Conservation (phyloP, 768 basidiomycete species). For the Calocybe gangraenosa region DNA sequence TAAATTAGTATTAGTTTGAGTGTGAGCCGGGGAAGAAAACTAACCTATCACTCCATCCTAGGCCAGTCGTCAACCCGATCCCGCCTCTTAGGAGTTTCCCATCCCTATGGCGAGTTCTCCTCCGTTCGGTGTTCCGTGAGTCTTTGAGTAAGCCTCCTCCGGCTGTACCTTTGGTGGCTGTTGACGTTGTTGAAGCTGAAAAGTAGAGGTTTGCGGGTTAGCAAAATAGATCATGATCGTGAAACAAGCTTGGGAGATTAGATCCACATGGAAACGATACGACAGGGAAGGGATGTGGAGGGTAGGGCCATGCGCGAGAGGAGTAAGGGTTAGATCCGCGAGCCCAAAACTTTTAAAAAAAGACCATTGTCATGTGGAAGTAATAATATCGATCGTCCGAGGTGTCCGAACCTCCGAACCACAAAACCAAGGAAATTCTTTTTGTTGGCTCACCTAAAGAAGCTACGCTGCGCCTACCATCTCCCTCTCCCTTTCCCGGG, state of each 20-base stretch:
- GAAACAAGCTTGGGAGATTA: too few species aligned
- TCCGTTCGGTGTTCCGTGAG: constrained; percentile 43
- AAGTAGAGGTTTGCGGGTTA: too few species aligned
- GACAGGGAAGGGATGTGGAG: too few species aligned
- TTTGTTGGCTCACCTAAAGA: constrained; percentile 25
- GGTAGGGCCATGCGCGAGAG: too few species aligned
- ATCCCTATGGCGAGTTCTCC: constrained; percentile 59
- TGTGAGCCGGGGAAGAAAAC: constrained; percentile 11
- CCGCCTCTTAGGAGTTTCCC: constrained; percentile 61
- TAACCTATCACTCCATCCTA: constrained; percentile 74
- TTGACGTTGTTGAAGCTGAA: constrained; percentile 1
- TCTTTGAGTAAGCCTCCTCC: not conserved
- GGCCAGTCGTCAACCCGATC: constrained; percentile 65
- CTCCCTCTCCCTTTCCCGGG: constrained; percentile 11
- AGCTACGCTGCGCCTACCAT: constrained; percentile 20
- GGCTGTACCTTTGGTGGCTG: constrained; percentile 7
- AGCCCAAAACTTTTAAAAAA: too few species aligned
- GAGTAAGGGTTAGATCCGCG: too few species aligned
- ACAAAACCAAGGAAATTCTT: too few species aligned
- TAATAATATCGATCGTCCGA: too few species aligned
- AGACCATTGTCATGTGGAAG: too few species aligned
- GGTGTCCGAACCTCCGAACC: too few species aligned
- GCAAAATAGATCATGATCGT: too few species aligned
- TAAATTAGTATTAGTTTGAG: not conserved
- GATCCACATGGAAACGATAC: too few species aligned